Evolutionary conservation across 441 rosid species (phyloP).

Genomic region (Populus tomentosa): DNA sequence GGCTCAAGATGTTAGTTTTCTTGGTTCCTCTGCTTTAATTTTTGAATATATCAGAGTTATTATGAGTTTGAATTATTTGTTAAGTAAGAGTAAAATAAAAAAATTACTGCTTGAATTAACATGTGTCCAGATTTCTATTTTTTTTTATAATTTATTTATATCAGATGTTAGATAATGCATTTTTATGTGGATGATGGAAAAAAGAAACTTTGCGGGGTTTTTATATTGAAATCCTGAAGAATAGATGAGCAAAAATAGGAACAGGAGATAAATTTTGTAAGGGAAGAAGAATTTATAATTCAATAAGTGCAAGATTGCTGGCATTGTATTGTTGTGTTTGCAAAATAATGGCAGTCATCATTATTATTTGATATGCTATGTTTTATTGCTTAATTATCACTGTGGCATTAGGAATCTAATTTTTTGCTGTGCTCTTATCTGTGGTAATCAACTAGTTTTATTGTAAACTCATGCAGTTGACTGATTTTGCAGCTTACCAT

Average conservation of each 20-base stretch:
- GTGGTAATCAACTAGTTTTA: background rate
- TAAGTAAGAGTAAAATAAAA: background rate
- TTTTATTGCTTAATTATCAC: background rate
- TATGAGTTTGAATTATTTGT: background rate
- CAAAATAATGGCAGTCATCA: background rate
- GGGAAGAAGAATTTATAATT: no score
- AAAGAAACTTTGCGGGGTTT: no score
- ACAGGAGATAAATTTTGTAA: no score
- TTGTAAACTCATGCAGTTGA: background rate
- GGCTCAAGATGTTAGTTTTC: slow-evolving; percentile 76
- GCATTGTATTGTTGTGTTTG: background rate
- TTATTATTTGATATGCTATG: background rate
- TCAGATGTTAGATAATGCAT: background rate
- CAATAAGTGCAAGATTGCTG: no score
- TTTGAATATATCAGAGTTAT: background rate
- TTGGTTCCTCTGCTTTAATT: background rate
- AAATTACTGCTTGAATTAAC: no score
- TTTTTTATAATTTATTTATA: background rate
- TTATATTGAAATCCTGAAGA: no score
- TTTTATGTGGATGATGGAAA: background rate
- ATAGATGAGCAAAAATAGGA: no score
- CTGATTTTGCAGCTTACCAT: slow-evolving; percentile 69
- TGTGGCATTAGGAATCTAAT: background rate
- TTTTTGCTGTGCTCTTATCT: background rate
- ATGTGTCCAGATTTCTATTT: background rate